Evolutionary conservation across 1,284 basidiomycete genomes (phyloP).

Genomic region (Apiotrichum akiyoshidainum): DNA sequence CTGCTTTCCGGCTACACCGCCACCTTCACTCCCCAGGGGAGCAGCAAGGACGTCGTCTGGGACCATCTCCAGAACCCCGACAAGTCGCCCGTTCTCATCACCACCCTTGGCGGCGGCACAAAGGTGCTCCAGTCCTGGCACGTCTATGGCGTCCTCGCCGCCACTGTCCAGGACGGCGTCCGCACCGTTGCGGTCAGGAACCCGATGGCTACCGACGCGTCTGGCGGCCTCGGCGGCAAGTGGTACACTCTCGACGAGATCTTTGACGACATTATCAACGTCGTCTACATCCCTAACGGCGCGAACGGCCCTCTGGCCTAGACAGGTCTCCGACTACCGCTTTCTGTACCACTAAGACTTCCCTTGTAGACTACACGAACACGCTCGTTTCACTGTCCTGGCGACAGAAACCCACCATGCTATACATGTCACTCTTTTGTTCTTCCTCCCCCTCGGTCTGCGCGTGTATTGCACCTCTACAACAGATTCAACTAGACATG

Average conservation of each 20-base stretch:
- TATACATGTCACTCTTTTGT: too few relatives aligned
- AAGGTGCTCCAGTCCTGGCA: not conserved
- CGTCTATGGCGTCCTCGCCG: not conserved
- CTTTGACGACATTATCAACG: not conserved
- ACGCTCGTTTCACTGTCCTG: too few relatives aligned
- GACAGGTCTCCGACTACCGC: too few relatives aligned
- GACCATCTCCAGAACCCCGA: not conserved
- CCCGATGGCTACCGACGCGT: not conserved
- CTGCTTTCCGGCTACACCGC: not conserved
- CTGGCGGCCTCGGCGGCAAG: not conserved
- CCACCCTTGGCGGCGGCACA: not conserved
- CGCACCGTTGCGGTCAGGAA: not conserved
- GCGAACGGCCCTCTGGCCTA: not conserved
- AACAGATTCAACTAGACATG: too few relatives aligned
- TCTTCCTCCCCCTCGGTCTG: too few relatives aligned
- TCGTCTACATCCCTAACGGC: not conserved
- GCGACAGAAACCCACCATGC: too few relatives aligned
- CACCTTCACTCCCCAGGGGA: not conserved
- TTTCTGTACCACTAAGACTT: too few relatives aligned
- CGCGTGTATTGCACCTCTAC: too few relatives aligned
- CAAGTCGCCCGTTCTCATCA: not conserved
- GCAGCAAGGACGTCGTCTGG: not conserved
- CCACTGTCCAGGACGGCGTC: not conserved
- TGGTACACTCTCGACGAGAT: not conserved
- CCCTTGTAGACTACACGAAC: too few relatives aligned